Evolutionary conservation across 805 yeast species (phyloP), one percentile per base, ranked within the genome.

Genomic region (Wickerhamiella shivajii): DNA sequence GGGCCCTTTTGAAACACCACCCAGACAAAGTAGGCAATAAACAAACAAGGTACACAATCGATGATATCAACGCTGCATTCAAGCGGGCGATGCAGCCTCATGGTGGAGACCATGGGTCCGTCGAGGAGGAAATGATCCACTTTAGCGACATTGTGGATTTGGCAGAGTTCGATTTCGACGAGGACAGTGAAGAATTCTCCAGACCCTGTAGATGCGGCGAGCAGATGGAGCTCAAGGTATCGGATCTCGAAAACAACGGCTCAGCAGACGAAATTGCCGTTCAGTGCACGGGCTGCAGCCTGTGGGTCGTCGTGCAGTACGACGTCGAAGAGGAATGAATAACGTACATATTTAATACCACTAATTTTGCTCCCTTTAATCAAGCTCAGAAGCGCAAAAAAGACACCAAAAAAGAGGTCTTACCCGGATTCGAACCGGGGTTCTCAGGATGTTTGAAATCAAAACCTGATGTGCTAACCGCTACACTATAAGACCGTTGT

Each of bases 211-310:
- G 56, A 38, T 36, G 61, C 58, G 53, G 55, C 33, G 22, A 72
- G 66, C 67, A 43, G 2, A 77, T 81, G 37, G 47, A 49, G 11
- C 51, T 87, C 2, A 60, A 59, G 1, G 95, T 83, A 41, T 47
- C 55, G 1, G 78, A 77, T 35, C 59, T 87, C 36, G 72, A 59
- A 23, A 63, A 61, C 0, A 65, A 62, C 22, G 74, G 71, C 11
- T 66, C 56, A 12, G 65, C 74, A 1, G 75, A 61, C 42, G 77
- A 76, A 41, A 64, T 85, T 1, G 62, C 80, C 15, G 71, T 80
- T 0, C 94, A 85, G 47, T 87, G 97, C 51, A 50, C 58, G 9
- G 73, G 78, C 20, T 87, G 97, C 52, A 79, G 93, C 51, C 51
- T 84, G 19, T 87, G 95, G 94, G 55, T 87, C 17, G 71, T 71